Conservation (phyloP, 2,329 filamentous ascomycete genomes). For the Aspergillus fumigatus region DNA sequence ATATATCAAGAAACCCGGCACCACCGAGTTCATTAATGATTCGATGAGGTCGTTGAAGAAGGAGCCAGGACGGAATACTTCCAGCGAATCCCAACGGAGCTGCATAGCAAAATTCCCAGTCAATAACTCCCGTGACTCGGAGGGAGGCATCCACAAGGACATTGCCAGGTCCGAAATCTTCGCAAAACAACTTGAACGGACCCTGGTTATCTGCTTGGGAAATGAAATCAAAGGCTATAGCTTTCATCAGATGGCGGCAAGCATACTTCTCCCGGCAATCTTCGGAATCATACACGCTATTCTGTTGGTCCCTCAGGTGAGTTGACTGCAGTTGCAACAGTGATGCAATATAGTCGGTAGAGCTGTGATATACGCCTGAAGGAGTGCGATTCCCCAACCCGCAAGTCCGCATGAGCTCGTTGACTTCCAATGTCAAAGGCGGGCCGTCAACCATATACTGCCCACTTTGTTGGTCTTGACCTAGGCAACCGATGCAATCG, state of each 20-base stretch:
- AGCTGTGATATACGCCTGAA: neutral
- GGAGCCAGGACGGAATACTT: conserved; percentile 12
- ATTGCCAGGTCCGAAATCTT: conserved; percentile 26
- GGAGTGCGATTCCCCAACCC: neutral
- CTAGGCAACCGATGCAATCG: conserved; percentile 1
- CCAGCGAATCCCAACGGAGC: conserved; percentile 15
- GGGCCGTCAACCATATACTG: neutral
- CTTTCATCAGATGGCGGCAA: conserved; percentile 6
- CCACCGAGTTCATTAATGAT: neutral
- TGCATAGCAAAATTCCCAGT: conserved; percentile 28
- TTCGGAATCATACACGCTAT: conserved; percentile 2
- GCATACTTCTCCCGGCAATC: conserved; percentile 9
- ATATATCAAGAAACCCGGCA: neutral
- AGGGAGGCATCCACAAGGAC: conserved; percentile 20
- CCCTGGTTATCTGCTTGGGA: conserved; percentile 5
- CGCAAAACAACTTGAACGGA: conserved; percentile 21
- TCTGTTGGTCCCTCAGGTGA: conserved; percentile 1
- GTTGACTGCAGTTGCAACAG: neutral
- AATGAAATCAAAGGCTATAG: neutral
- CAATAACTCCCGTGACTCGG: conserved; percentile 18
- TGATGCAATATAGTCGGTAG: conserved; percentile 4
- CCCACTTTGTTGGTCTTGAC: neutral
- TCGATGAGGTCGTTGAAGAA: conserved; percentile 5
- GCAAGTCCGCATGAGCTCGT: conserved; percentile 6
- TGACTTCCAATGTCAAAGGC: neutral